These are phyloP conservation scores for Amoeboaphelidium protococcarum DNA, from an alignment of 371 early-diverging fungal species.

Conservation along the genomic window DNA sequence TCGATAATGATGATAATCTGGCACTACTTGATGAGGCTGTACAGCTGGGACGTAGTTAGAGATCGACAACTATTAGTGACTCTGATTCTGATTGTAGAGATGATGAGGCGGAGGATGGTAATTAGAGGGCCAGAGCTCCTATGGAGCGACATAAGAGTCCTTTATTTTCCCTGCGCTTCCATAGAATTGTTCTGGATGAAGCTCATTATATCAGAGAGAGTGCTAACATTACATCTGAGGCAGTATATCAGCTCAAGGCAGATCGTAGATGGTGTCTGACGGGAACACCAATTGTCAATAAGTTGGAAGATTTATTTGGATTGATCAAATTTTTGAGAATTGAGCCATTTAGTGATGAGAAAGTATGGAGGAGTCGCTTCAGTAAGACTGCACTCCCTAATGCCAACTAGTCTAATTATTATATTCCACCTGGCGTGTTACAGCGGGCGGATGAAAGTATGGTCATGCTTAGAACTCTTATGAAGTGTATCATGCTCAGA, in stretches of 20 bases:
- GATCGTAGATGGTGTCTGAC: conserved; percentile 63
- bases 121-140: conserved; percentile 15
- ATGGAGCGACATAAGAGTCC: too few species aligned
- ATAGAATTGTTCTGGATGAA: conserved; percentile 5
- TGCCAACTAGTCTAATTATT: background rate
- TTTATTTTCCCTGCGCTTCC: conserved; percentile 1
- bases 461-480: conserved; percentile 24
- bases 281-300: conserved; percentile 94
- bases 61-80: too few species aligned
- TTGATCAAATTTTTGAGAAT: conserved; percentile 53
- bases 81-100: too few species aligned
- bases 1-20: too few species aligned
- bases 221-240: conserved; percentile 56
- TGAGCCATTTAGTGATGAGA: conserved; percentile 25
- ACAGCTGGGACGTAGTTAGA: too few species aligned
- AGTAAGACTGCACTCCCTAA: background rate
- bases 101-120: conserved; percentile 36
- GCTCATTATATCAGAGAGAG: conserved; percentile 92
- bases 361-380: background rate
- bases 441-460: conserved; percentile 13
- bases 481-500: conserved; percentile 38
- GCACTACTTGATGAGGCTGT: too few species aligned
- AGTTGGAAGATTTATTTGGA: conserved; percentile 85
- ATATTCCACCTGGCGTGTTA: background rate
- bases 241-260: conserved; percentile 47